Percentiles rank a stretch among this genome's conserved stretches.
Evolutionary conservation across 768 basidiomycete species (phyloP).

Genomic region (Sporobolomyces pararoseus): DNA sequence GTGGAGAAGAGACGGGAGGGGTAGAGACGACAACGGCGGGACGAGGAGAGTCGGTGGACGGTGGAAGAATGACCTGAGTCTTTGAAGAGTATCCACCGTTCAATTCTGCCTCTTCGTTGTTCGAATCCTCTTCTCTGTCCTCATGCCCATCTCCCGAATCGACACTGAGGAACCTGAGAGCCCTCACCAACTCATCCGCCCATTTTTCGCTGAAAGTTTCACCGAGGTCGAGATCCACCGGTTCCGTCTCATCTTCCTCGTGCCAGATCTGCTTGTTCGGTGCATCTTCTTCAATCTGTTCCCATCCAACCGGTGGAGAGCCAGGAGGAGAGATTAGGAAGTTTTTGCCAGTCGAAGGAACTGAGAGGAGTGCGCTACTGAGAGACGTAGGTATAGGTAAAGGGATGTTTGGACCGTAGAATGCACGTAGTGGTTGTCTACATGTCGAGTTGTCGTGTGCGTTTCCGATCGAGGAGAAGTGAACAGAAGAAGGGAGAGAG

Average conservation of each 20-base stretch:
- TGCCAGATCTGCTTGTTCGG: slow-evolving; percentile 71
- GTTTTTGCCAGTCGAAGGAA: slow-evolving; percentile 80
- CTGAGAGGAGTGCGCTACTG: slow-evolving; percentile 58
- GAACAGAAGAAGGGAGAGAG: slow-evolving; percentile 17
- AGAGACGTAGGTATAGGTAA: slow-evolving; percentile 48
- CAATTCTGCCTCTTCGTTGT: not conserved
- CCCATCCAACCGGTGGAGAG: slow-evolving; percentile 96
- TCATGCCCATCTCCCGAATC: slow-evolving; percentile 34
- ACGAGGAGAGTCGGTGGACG: slow-evolving; percentile 23
- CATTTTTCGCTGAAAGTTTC: slow-evolving; percentile 15
- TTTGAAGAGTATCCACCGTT: slow-evolving; percentile 13
- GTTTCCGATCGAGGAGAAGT: not conserved
- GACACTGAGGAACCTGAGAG: slow-evolving; percentile 67
- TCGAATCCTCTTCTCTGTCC: slow-evolving; percentile 25
- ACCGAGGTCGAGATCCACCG: slow-evolving; percentile 17
- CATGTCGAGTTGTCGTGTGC: slow-evolving; percentile 31
- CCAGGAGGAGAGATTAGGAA: slow-evolving; percentile 98
- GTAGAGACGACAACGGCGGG: slow-evolving; percentile 44
- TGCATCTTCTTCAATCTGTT: slow-evolving; percentile 80
- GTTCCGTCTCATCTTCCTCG: slow-evolving; percentile 19
- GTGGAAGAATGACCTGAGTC: slow-evolving; percentile 36
- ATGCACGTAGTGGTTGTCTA: slow-evolving; percentile 61
- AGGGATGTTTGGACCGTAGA: slow-evolving; percentile 47
- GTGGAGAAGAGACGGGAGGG: slow-evolving; percentile 10
- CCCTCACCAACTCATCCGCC: slow-evolving; percentile 79